A percentile compares a stretch with the other conserved stretches of the same genome.
These are phyloP conservation scores for Thalassiosira oceanica DNA, from an alignment of 352 stramenopile genomes.

Conservation along the genomic window DNA sequence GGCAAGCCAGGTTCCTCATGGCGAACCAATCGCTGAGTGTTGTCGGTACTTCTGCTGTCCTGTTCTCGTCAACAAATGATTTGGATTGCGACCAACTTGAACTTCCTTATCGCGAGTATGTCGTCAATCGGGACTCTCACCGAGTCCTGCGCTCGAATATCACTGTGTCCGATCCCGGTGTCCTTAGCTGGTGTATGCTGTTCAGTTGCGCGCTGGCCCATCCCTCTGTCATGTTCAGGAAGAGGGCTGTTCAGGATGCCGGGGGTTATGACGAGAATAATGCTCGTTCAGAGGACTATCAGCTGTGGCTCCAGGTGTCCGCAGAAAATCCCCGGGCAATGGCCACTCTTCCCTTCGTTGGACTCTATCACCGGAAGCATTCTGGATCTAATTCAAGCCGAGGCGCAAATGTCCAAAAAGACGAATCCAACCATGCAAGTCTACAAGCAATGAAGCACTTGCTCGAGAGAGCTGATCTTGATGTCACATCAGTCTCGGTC, in stretches of 20 bases:
- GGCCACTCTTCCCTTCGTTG: constrained; percentile 68
- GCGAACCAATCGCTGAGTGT: constrained; percentile 16
- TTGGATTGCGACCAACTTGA: neutral
- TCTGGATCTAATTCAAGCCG: constrained; percentile 45
- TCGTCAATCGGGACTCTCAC: neutral
- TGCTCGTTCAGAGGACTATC: constrained; percentile 82
- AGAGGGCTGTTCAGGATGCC: constrained; percentile 34
- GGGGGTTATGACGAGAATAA: constrained; percentile 67
- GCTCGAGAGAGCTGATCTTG: constrained; percentile 5
- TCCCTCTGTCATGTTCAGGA: constrained; percentile 83
- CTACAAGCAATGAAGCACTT: constrained; percentile 30
- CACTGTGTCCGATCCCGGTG: constrained; percentile 60
- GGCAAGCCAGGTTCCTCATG: constrained; percentile 53
- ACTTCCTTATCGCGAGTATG: constrained; percentile 5
- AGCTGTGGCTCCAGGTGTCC: constrained; percentile 82
- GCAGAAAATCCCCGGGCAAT: constrained; percentile 44
- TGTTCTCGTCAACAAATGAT: constrained; percentile 6
- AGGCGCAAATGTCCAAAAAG: constrained; percentile 50
- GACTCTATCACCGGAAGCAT: constrained; percentile 74
- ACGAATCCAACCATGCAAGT: constrained; percentile 60
- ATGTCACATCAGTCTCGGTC: constrained; percentile 15
- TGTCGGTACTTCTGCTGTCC: constrained; percentile 21
- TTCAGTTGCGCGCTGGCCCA: constrained; percentile 85
- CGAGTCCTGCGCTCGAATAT: constrained; percentile 17
- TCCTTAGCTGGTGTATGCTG: constrained; percentile 81